Conservation (phyloP, 805 yeast genomes). For the Candida morakotiae region DNA sequence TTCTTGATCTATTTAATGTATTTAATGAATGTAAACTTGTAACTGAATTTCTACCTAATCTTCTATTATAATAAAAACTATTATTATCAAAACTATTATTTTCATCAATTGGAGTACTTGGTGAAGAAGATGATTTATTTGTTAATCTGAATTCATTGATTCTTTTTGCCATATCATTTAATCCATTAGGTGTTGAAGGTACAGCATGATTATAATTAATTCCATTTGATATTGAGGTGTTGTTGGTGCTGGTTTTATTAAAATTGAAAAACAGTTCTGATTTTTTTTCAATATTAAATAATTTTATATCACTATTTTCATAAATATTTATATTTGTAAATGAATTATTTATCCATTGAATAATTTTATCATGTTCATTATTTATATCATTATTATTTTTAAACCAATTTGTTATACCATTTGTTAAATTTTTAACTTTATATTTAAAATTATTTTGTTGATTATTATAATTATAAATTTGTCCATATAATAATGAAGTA, state of each 20-base stretch:
- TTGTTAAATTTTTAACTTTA: slow-evolving; percentile 35
- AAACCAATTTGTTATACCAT: slow-evolving; percentile 35
- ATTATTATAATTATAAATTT: slow-evolving; percentile 38
- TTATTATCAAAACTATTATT: slow-evolving; percentile 16
- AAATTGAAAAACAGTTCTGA: slow-evolving; percentile 19
- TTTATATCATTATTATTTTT: slow-evolving; percentile 14
- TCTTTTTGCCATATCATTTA: slow-evolving; percentile 46
- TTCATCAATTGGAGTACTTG: slow-evolving; percentile 26
- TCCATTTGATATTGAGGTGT: slow-evolving; percentile 1
- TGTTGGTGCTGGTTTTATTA: slow-evolving; percentile 8
- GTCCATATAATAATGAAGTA: slow-evolving; percentile 58
- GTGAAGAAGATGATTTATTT: slow-evolving; percentile 11
- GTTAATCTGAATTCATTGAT: slow-evolving; percentile 41
- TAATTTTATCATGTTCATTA: slow-evolving; percentile 8
- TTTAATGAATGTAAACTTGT: slow-evolving; percentile 38
- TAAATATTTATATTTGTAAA: slow-evolving; percentile 44
- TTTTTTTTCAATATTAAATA: slow-evolving; percentile 41
- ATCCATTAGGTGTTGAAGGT: slow-evolving; percentile 33
- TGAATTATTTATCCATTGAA: slow-evolving; percentile 24
- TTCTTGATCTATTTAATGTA: slow-evolving; percentile 33
- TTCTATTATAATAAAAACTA: slow-evolving; percentile 1
- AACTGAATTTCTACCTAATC: slow-evolving; percentile 23
- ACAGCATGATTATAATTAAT: slow-evolving; percentile 8
- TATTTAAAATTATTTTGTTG: slow-evolving; percentile 39
- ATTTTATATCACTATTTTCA: slow-evolving; percentile 45